Conservation (phyloP, 177 flowering plant species). For the Tripterygium wilfordii region DNA sequence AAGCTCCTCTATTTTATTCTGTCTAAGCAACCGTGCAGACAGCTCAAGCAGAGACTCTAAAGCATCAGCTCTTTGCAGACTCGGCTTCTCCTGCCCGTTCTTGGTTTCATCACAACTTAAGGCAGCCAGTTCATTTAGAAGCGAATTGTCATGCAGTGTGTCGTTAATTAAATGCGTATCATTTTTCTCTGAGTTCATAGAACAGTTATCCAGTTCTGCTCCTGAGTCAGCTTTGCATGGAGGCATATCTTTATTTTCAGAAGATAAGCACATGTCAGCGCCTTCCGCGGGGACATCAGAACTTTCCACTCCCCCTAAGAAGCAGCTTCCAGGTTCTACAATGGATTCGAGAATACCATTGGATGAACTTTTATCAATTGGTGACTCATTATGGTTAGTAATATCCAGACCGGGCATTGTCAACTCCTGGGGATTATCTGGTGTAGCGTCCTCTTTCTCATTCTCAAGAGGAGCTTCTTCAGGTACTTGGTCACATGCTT, state of each 20-base stretch:
- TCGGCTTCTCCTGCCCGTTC: constrained; percentile 32
- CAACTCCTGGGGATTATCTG: constrained; percentile 1
- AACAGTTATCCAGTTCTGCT: constrained; percentile 8
- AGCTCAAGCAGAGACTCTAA: constrained; percentile 83
- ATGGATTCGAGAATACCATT: constrained; percentile 13
- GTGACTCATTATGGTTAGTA: constrained; percentile 1
- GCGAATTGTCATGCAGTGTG: constrained; percentile 17
- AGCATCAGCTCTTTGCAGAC: constrained; percentile 79
- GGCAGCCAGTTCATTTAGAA: constrained; percentile 27
- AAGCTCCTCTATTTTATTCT: constrained; percentile 75
- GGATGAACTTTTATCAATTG: constrained; percentile 12
- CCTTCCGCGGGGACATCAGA: constrained; percentile 8
- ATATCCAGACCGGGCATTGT: constrained; percentile 7
- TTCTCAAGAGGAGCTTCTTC: constrained; percentile 14
- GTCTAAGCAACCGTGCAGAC: constrained; percentile 64
- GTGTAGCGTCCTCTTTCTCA: constrained; percentile 4
- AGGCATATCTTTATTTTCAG: constrained; percentile 14
- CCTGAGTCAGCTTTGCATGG: constrained; percentile 18
- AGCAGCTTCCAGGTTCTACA: constrained; percentile 12
- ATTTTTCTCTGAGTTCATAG: constrained; percentile 18
- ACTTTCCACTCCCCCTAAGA: constrained; percentile 8
- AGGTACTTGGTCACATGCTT: constrained; percentile 1
- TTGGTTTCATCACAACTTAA: constrained; percentile 24
- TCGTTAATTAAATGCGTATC: constrained; percentile 10
- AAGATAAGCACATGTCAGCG: constrained; percentile 11